These are phyloP conservation scores for Kwoniella pini DNA, from an alignment of 768 basidiomycete genomes.

Conservation along the genomic window DNA sequence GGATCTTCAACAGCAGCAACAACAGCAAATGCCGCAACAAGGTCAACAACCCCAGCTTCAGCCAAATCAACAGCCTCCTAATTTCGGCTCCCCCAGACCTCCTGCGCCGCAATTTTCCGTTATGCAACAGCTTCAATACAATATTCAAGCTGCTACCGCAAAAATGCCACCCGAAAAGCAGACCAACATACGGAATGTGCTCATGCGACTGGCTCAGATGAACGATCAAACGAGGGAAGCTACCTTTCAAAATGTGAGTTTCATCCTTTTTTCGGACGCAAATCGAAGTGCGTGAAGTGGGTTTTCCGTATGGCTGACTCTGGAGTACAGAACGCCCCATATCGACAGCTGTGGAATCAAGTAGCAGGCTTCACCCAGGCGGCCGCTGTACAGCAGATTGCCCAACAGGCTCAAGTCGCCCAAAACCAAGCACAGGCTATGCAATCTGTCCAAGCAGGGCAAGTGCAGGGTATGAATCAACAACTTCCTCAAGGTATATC, in stretches of 20 bases:
- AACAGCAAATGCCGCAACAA: background rate
- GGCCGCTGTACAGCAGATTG: slow-evolving; percentile 11
- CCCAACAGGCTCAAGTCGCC: slow-evolving; percentile 13
- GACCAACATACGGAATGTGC: slow-evolving; percentile 11
- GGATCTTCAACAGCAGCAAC: slow-evolving; percentile 17
- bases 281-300: too few relatives aligned
- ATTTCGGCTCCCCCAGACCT: slow-evolving; percentile 22
- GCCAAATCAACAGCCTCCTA: slow-evolving; percentile 8
- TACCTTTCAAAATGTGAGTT: slow-evolving; percentile 25
- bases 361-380: slow-evolving; percentile 3
- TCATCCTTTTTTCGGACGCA: too few relatives aligned
- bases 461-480: background rate
- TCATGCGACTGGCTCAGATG: slow-evolving; percentile 26
- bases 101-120: slow-evolving; percentile 7
- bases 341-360: slow-evolving; percentile 10
- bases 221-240: slow-evolving; percentile 26
- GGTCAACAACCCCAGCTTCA: slow-evolving; percentile 2
- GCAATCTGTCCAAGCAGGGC: slow-evolving; percentile 5
- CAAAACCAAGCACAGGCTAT: slow-evolving; percentile 4
- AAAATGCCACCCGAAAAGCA: slow-evolving; percentile 23
- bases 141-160: slow-evolving; percentile 10
- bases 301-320: too few relatives aligned
- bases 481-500: slow-evolving; percentile 11
- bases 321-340: slow-evolving; percentile 3
- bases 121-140: slow-evolving; percentile 10